phyloP scores from a whole-genome alignment of 208 protist genomes.

The Trypanosoma caninum region DNA sequence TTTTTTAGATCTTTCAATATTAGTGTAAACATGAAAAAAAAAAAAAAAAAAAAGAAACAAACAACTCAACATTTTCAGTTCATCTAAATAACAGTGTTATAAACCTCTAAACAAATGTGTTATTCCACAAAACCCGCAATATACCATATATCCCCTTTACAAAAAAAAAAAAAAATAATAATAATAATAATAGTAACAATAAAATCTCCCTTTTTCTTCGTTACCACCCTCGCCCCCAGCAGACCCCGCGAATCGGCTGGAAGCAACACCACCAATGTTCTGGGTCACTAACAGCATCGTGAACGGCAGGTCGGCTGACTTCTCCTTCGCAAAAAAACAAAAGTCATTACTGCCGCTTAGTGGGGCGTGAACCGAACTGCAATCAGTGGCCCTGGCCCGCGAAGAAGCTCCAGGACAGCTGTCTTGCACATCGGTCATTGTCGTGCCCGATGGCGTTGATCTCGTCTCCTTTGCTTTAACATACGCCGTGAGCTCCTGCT shows the following conservation, averaged over 20 bases:
- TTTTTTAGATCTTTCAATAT: not conserved
- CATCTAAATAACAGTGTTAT: constrained; percentile 9
- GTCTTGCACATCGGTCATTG: not conserved
- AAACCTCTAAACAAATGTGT: no score
- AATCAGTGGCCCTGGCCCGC: not conserved
- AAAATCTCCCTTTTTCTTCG: not conserved
- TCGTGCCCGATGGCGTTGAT: not conserved
- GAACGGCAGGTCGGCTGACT: constrained; percentile 29
- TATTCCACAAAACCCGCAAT: no score
- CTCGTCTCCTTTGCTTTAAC: not conserved
- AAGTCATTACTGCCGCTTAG: not conserved
- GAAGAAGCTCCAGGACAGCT: not conserved
- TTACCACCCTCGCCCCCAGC: not conserved
- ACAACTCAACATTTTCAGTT: not conserved
- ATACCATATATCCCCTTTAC: no score
- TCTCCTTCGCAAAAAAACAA: constrained; percentile 11
- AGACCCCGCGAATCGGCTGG: no score
- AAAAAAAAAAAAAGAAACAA: constrained; percentile 4
- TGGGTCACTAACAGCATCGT: constrained; percentile 67
- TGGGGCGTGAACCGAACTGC: not conserved
- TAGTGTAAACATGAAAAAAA: not conserved
- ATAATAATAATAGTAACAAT: not conserved
- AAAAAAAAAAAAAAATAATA: constrained; percentile 17
- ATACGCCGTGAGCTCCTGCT: not conserved
- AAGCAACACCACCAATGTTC: constrained; percentile 69